Evolutionary conservation across 495 filamentous ascomycete genomes (phyloP), one percentile per base, ranked within the genome.

Genomic region (Aspergillus bertholletiae): DNA sequence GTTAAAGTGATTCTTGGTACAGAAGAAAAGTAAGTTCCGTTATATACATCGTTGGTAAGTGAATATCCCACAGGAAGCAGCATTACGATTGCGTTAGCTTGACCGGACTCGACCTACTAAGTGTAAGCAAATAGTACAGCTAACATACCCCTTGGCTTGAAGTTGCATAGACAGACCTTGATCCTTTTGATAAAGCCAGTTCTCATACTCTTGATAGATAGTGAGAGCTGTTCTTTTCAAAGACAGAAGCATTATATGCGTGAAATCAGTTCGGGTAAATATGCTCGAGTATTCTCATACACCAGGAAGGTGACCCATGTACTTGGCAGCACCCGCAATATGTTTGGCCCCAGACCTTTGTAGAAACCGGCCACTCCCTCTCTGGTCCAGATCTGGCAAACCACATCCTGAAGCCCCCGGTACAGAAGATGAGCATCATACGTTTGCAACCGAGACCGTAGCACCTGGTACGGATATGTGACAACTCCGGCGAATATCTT

Each of bases 231-330:
- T n/a, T n/a, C n/a, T n/a, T 49, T 32, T 30, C 26, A 6, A 49
- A 22, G 20, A 18, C 11, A 22, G 13, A 43, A 20, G 39, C 39
- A 8, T 15, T 43, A 43, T 3, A 18, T 18, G 12, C 41, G 27
- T 22, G 55, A 55, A 11, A 55, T 32, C 8, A 70, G 35, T 27
- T 37, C 46, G 0, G 68, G 56, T 55, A 75, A 20, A 56, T 66
- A 64, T n/a, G 54, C 77, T 73, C 84, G 92, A 51, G 84, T 86
- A 72, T 97, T 97, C 76, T 98, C 94, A 72, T 97, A 97, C 44
- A 97, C 92, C 61, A 98, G 69, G 67, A 98, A 97, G n/a, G 93
- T 97, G 39, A 96, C 89, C 83, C 94, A 96, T 13, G 93, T 97
- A 49, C 90, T 90, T 13, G 94, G 94, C 66, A 98, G 67, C 43